Evolutionary conservation across 768 basidiomycete genomes (phyloP), one percentile per base, ranked within the genome.

Genomic region (Termitomyces bulborhizus): DNA sequence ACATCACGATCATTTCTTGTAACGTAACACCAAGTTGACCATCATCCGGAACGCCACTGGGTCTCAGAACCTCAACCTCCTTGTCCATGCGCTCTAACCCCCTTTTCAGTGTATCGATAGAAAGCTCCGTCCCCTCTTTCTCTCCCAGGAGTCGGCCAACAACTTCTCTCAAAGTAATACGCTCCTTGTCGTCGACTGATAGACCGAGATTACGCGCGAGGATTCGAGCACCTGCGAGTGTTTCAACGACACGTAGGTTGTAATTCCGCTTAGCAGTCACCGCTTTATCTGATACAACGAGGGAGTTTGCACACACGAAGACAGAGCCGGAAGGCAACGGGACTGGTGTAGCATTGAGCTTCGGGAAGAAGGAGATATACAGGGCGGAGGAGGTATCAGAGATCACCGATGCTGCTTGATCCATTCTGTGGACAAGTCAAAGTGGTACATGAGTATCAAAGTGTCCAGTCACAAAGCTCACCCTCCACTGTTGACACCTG

Each of bases 211-310:
- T 70, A 31, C 78, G 76, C 0, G 85, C 84, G 12, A 97, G 77
- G 5, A 93, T 73, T 26, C 88, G 79, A 0, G 93, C 90, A 1
- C 84, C 87, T 36, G 84, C 85, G 18, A 93, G 84, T 0, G 87
- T 90, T 69, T 97, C 93, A n/a, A 95, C 88, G 34, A 94, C 93
- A 34, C 91, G 90, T 15, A 95, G 76, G 65, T 97, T 96, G 74
- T 96, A 95, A 44, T 84, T 79, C 36, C 76, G 79, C 61, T 86
- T 88, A 1, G 90, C 88, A 36, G 82, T 83, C 53, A 84, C 76
- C 1, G 83, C 82, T 68, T 95, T 93, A 67, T 93, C 86, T 29
- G 88, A 82, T 24, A 87, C 82, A 34, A 91, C 84, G 39, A 92
- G 83, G 16, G 90, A 90, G 73, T 92, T 90, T n/a, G 88, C 85